Conservation (phyloP, 2,329 filamentous ascomycete genomes). For the Scleromitrula shiraiana region DNA sequence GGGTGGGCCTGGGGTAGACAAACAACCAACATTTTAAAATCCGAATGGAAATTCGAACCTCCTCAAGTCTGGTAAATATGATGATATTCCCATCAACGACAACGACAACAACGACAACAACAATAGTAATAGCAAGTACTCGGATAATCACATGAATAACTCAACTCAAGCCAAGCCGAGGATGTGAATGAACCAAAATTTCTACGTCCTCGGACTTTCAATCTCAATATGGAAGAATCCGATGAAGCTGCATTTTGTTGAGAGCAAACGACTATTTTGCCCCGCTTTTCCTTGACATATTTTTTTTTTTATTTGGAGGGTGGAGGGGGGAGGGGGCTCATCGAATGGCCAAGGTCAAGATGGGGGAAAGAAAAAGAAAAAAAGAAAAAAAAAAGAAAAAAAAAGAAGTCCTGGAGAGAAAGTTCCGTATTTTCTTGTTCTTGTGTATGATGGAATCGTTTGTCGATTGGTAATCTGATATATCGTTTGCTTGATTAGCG, state of each 20-base stretch:
- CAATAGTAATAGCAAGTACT: too few species aligned
- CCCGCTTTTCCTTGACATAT: not conserved
- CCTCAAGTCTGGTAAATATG: not conserved
- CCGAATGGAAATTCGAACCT: too few species aligned
- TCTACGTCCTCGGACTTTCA: not conserved
- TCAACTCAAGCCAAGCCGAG: not conserved
- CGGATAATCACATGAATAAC: not conserved
- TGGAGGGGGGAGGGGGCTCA: too few species aligned
- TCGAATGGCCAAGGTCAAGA: too few species aligned
- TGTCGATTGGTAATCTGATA: too few species aligned
- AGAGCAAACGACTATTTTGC: not conserved
- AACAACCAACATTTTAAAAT: too few species aligned
- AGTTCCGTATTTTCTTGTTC: too few species aligned
- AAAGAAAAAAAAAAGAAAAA: not conserved
- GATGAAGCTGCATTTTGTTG: conserved; percentile 2
- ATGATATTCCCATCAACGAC: too few species aligned
- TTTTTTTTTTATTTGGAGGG: not conserved
- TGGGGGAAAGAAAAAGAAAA: not conserved
- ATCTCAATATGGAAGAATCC: not conserved
- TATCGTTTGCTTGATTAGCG: too few species aligned
- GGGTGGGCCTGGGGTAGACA: too few species aligned
- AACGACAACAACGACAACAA: too few species aligned
- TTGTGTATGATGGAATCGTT: too few species aligned
- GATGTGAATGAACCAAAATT: not conserved
- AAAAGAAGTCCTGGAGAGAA: not conserved